These are phyloP conservation scores for Cymbomonas tetramitiformis DNA, from an alignment of 139 green algal genomes.

Conservation along the genomic window DNA sequence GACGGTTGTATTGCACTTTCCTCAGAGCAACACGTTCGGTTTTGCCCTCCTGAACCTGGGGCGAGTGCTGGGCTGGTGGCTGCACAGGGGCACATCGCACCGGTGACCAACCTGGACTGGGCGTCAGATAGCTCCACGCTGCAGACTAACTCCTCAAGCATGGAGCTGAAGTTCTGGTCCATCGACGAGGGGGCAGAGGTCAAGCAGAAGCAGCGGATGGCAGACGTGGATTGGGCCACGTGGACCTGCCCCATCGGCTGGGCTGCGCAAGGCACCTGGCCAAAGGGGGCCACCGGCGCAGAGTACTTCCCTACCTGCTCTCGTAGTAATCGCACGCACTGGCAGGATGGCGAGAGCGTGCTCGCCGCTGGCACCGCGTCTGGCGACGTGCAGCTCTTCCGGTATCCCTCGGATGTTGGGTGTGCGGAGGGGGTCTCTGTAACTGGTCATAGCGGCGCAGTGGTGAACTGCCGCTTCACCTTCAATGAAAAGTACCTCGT, in stretches of 20 bases:
- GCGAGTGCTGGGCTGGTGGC: too few relatives aligned
- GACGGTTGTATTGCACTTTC: too few relatives aligned
- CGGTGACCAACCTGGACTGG: constrained; percentile 24
- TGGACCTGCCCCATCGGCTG: constrained; percentile 9
- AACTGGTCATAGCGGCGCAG: constrained; percentile 5
- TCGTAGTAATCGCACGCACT: not conserved
- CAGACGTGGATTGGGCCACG: constrained; percentile 10
- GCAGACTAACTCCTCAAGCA: constrained; percentile 11
- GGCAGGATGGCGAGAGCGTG: not conserved
- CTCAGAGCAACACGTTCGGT: too few relatives aligned
- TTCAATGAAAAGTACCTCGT: constrained; percentile 19
- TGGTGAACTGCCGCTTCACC: not conserved
- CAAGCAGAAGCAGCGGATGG: too few relatives aligned
- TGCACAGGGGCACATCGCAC: constrained; percentile 24
- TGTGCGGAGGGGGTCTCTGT: constrained; percentile 2
- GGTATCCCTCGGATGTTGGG: constrained; percentile 16
- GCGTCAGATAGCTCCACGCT: constrained; percentile 8
- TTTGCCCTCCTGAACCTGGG: too few relatives aligned
- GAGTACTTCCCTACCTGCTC: not conserved
- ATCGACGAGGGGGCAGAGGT: too few relatives aligned
- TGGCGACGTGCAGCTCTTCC: constrained; percentile 5
- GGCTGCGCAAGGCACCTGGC: constrained; percentile 12
- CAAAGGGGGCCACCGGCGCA: constrained; percentile 10
- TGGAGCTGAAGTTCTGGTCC: constrained; percentile 23
- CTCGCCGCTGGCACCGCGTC: constrained; percentile 1